A percentile compares a stretch with the other conserved stretches of the same genome.
Evolutionary conservation across 805 yeast species (phyloP).

Genomic region (Yarrowia keelungensis): DNA sequence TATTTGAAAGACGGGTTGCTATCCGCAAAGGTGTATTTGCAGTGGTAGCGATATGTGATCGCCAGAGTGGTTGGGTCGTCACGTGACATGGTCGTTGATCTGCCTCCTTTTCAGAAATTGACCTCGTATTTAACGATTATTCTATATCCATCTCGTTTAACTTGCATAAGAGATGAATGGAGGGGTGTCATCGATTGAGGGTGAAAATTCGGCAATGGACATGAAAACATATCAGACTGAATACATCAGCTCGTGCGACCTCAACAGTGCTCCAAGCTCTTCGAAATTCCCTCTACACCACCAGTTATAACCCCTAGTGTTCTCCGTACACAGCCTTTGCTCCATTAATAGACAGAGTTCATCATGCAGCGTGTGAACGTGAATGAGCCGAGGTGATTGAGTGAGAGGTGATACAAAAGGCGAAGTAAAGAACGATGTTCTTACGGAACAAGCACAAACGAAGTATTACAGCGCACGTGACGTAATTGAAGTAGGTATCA

Average conservation of each 20-base stretch:
- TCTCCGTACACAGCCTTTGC: slow-evolving; percentile 6
- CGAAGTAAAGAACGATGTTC: too few species aligned
- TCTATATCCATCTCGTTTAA: neutral
- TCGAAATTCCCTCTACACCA: neutral
- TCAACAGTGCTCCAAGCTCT: too few species aligned
- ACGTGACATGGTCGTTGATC: neutral
- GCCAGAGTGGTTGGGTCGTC: neutral
- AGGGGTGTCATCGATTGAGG: too few species aligned
- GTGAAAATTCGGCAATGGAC: too few species aligned
- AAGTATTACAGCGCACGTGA: neutral
- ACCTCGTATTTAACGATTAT: neutral
- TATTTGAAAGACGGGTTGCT: too few species aligned
- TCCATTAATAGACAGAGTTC: slow-evolving; percentile 12
- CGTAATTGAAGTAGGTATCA: neutral
- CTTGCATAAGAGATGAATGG: neutral
- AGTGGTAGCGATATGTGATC: too few species aligned
- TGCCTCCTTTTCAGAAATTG: neutral
- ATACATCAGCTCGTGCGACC: too few species aligned
- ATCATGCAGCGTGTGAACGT: slow-evolving; percentile 13
- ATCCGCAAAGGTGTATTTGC: too few species aligned
- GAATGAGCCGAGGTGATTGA: slow-evolving; percentile 26
- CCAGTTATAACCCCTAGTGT: too few species aligned
- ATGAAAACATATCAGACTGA: neutral
- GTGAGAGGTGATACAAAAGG: too few species aligned
- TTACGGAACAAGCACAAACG: too few species aligned